Base-by-base conservation (phyloP, 2,329 filamentous ascomycete species). In the Trichoderma sp. region DNA sequence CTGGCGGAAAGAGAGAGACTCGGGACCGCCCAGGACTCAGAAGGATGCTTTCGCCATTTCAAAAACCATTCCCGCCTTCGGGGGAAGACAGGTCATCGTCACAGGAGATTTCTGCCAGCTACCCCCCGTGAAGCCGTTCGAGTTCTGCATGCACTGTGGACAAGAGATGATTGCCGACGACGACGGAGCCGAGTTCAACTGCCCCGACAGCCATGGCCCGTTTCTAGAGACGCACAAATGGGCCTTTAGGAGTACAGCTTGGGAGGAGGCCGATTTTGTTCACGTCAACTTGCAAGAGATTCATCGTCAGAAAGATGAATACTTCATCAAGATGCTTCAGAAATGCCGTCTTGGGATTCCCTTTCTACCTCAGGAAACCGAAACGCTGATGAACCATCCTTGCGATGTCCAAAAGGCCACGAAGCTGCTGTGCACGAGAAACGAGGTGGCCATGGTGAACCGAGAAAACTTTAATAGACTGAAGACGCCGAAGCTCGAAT, bases 221-320 rank as follows among this genome's bases (percentile, higher is more conserved):
- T 71, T 71, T 23, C 3, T 15, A 4, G 85, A 88, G 34, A 79
- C 78, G n/a, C 85, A 91, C 13, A 89, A 88, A 74, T 91, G 88
- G 86, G 89, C 88, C 0, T 91, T 91, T 75, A 80, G 82, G 28
- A 89, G 87, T 73, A 68, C 78, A 2, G 85, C 84, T 0, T 92
- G 89, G 90, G 71, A 80, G n/a, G 80, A 86, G 61, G 88, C 87
- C 73, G 74, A 85, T 2, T 90, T 91, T 74, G 77, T 77, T 2
- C 82, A 88, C 70, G 80, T 90, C 3, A 82, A 88, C 7, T 80
- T 91, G 0, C 84, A 80, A 3, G 81, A 85, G 12, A 87, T 91
- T 6, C 88, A 90, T 76, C 84, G 89, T 6, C 89, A 91, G 72
- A 84, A 76, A 6, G 88, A 91, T 73, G 70, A 77, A 23, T 34